Evolutionary conservation across 129 eudicot genomes (phyloP), one percentile per base, ranked within the genome.

Genomic region (Centaurea solstitialis): DNA sequence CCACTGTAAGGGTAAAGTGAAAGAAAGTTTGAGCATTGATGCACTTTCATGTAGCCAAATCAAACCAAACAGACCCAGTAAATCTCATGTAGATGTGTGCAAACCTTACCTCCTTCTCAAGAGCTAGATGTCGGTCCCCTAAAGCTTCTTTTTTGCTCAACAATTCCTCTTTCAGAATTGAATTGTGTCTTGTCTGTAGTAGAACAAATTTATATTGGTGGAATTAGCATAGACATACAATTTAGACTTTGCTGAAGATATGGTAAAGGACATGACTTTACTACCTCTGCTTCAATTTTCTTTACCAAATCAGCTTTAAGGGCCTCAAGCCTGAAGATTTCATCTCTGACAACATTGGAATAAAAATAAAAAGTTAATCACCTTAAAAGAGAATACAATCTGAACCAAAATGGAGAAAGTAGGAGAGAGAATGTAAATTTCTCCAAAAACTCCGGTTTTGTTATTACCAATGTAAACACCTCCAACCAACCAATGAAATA

Each of bases 31-130:
- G 13, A 45, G 5, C n/a, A 45, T 45, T 45, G 17, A 45, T 45
- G n/a, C 57, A 45, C 4, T 45, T 45, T 13, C 61, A 47, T 45
- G 57, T 11, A 47, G 18, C 57, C 18, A 53, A 50, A 53, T 20
- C 64, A 53, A 57, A 50, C 62, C 8, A 50, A 50, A 57, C 65
- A n/a, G 22, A 57, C 65, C 65, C 65, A 57, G 22, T 57, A 57
- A n/a, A 57, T 57, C 64, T 11, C 64, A 53, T 3, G 20, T 21
- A 53, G 64, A 17, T 50, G 24, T 20, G 50, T 67, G 47, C 33
- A 38, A 37, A 41, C 72, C 88, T 70, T 87, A 93, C 98, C 82
- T 93, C 98, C 61, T 85, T 85, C 88, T 88, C 92, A 86, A 94
- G 97, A 83, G 91, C 82, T 72, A 81, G 77, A 80, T 83, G 95